Conservation (phyloP, 768 basidiomycete genomes). For the Termitomyces sp. region DNA sequence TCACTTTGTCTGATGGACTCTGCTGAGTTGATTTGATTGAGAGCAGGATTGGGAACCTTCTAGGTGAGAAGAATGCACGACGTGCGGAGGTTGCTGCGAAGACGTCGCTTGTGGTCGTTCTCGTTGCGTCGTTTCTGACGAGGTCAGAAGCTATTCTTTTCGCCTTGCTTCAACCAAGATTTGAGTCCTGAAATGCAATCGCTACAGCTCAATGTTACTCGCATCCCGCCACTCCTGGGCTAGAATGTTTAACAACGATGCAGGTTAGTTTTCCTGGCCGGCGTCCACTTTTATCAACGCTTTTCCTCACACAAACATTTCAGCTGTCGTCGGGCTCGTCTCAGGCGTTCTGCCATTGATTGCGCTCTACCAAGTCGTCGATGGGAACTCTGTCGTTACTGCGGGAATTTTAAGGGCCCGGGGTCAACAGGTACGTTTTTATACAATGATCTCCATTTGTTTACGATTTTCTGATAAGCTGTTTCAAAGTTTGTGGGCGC, state of each 20-base stretch:
- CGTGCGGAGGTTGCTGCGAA: slow-evolving; percentile 2
- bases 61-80: slow-evolving; percentile 2
- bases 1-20: neutral
- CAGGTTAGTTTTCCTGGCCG: neutral
- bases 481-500: slow-evolving; percentile 59
- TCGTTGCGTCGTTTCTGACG: neutral
- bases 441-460: neutral
- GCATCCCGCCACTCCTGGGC: slow-evolving; percentile 3
- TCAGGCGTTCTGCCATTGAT: slow-evolving; percentile 36
- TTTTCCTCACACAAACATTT: neutral
- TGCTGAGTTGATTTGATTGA: neutral
- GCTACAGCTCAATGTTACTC: neutral
- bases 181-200: neutral
- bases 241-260: slow-evolving; percentile 4
- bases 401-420: neutral
- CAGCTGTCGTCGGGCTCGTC: slow-evolving; percentile 38
- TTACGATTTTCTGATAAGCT: neutral
- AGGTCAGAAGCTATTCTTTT: neutral
- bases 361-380: neutral
- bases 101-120: neutral
- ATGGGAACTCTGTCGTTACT: neutral
- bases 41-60: slow-evolving; percentile 2
- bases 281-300: too few relatives aligned
- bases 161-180: too few relatives aligned
- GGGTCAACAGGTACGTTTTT: neutral